Evolutionary conservation across 1,284 basidiomycete genomes (phyloP).

Genomic region (Flammula alnicola): DNA sequence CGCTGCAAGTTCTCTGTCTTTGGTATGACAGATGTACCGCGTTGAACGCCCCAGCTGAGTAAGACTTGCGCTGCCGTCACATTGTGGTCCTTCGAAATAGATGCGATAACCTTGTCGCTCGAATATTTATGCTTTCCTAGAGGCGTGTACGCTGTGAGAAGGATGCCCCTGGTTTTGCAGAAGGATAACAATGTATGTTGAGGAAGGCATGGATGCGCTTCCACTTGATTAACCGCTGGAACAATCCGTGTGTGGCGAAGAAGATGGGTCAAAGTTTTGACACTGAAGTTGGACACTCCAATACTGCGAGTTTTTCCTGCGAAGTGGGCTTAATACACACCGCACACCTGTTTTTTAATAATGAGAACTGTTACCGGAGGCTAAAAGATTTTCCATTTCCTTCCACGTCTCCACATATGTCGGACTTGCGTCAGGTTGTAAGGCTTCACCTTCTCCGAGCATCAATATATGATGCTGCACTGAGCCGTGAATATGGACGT

Average conservation of each 20-base stretch:
- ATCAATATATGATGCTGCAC: not conserved
- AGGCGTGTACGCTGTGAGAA: slow-evolving; percentile 6
- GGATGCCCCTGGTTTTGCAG: not conserved
- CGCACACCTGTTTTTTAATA: too few relatives aligned
- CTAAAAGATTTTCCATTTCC: slow-evolving; percentile 5
- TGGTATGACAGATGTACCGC: slow-evolving; percentile 7
- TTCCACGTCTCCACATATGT: slow-evolving; percentile 9
- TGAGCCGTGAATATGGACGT: too few relatives aligned
- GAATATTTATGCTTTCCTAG: not conserved
- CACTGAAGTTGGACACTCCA: slow-evolving; percentile 11
- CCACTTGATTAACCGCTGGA: slow-evolving; percentile 8
- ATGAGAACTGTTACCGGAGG: not conserved
- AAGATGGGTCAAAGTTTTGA: slow-evolving; percentile 5
- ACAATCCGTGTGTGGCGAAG: not conserved
- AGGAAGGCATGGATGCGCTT: slow-evolving; percentile 5
- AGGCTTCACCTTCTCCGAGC: not conserved
- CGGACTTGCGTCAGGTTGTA: slow-evolving; percentile 2
- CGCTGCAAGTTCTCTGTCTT: slow-evolving; percentile 3
- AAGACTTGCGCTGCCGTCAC: slow-evolving; percentile 1
- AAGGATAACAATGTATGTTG: not conserved
- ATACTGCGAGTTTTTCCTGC: slow-evolving; percentile 4
- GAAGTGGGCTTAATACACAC: too few relatives aligned
- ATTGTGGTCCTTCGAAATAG: not conserved
- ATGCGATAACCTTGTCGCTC: not conserved
- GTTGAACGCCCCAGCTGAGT: slow-evolving; percentile 8